Percentiles rank a stretch among this genome's conserved stretches.
Evolutionary conservation across 805 yeast genomes (phyloP).

Genomic region (Phaffomyces opuntiae): DNA sequence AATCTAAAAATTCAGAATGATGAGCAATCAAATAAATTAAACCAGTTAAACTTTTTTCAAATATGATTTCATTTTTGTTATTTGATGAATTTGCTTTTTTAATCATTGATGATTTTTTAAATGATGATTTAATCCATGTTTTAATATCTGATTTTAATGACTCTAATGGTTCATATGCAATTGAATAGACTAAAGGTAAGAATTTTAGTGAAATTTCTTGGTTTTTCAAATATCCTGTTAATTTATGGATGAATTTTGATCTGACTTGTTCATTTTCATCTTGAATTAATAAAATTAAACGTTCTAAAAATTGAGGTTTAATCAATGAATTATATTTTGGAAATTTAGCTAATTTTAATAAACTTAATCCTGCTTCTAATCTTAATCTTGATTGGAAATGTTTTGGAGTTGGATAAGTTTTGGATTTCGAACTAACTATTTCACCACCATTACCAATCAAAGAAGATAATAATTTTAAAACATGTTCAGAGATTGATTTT

Average conservation of each 20-base stretch:
- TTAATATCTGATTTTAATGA: conserved; percentile 41
- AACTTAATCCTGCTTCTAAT: conserved; percentile 56
- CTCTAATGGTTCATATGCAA: conserved; percentile 67
- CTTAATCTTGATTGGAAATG: conserved; percentile 55
- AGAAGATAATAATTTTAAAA: conserved; percentile 58
- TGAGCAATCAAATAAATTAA: conserved; percentile 68
- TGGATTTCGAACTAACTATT: conserved; percentile 39
- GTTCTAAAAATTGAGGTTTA: conserved; percentile 42
- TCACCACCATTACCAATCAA: conserved; percentile 76
- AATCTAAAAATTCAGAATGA: conserved; percentile 55
- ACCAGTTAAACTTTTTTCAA: conserved; percentile 64
- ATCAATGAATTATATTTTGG: conserved; percentile 47
- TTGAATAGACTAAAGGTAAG: conserved; percentile 59
- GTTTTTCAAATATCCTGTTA: conserved; percentile 45
- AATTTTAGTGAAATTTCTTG: conserved; percentile 57
- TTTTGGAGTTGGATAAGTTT: conserved; percentile 54
- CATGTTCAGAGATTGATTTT: conserved; percentile 47
- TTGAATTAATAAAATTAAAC: conserved; percentile 52
- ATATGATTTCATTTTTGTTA: conserved; percentile 36
- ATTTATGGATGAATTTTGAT: conserved; percentile 35
- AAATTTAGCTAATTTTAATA: conserved; percentile 57
- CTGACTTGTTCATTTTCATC: conserved; percentile 62
- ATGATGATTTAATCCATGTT: conserved; percentile 67
- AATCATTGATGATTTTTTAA: conserved; percentile 23
- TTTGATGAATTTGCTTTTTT: conserved; percentile 13